Evolutionary conservation across 805 yeast genomes (phyloP), one percentile per base, ranked within the genome.

Genomic region (Barnettozyma pratensis): DNA sequence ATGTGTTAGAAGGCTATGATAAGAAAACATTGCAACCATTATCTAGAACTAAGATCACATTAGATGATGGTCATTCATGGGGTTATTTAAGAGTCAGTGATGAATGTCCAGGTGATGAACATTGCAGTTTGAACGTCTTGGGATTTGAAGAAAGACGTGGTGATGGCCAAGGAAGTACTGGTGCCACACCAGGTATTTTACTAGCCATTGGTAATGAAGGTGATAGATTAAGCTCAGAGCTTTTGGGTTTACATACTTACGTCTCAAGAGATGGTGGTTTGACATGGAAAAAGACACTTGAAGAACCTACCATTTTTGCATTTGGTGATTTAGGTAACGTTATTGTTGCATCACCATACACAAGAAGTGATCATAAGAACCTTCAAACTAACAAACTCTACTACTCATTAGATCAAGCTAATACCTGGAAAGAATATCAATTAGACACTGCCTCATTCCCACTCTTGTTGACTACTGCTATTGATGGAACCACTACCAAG

Each of bases 271-370:
- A 89, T 67, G 91, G 88, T 31, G 96, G 97, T 12, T 61, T 73
- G n/a, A 68, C 83, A 1, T 89, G 96, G 96, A 65, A 63, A 32
- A 62, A 71, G 48, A 74, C 79, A 0, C 53, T 80, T 7, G 79
- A 80, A 34, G 74, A 69, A 14, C 79, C 87, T 3, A 66, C 78
- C 27, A 54, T 72, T 2, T 80, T 76, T 52, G 71, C 81, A 0
- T 83, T 80, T 67, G 96, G 94, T 44, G 95, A 89, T 64, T 76
- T 77, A 48, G 97, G 96, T 41, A 87, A 87, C 61, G 64, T 89
- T 9, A 75, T 87, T 27, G 68, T 85, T 2, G 84, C 87, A 3
- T 68, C 79, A 9, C 62, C 64, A 19, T 59, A 53, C 35, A 39
- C 39, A 6, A 49, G 45, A 11, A 38, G 42, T 3, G 28, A 37